phyloP scores from a whole-genome alignment of 148 eudicot species.

The Rhododendron ovatum region DNA sequence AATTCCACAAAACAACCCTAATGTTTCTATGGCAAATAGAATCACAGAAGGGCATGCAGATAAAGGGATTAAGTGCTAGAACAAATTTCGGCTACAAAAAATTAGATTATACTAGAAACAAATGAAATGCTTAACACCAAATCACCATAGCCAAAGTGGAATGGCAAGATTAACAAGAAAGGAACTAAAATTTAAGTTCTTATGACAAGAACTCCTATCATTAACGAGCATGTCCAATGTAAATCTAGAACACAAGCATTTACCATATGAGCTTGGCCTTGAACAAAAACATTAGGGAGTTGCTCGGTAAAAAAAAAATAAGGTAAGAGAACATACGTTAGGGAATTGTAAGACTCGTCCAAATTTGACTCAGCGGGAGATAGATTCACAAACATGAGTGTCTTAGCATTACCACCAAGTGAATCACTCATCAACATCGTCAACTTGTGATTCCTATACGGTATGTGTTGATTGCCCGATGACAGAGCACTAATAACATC shows the following conservation, averaged over 20 bases:
- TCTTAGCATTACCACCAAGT: conserved; percentile 96
- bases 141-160: neutral
- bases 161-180: neutral
- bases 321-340: conserved; percentile 48
- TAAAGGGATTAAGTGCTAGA: neutral
- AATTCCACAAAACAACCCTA: neutral
- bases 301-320: neutral
- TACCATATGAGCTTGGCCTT: neutral
- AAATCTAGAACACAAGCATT: neutral
- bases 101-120: neutral
- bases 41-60: neutral
- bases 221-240: neutral
- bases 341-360: conserved; percentile 91
- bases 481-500: conserved; percentile 96
- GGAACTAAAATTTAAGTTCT: neutral
- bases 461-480: conserved; percentile 82
- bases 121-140: neutral
- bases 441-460: conserved; percentile 89
- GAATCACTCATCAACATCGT: conserved; percentile 99
- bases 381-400: conserved; percentile 91
- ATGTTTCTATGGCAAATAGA: neutral
- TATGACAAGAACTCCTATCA: neutral
- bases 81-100: neutral
- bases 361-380: conserved; percentile 95
- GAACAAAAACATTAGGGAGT: neutral